Evolutionary conservation across 768 basidiomycete genomes (phyloP), one percentile per base, ranked within the genome.

Genomic region (Rhodotorula sphaerocarpa): DNA sequence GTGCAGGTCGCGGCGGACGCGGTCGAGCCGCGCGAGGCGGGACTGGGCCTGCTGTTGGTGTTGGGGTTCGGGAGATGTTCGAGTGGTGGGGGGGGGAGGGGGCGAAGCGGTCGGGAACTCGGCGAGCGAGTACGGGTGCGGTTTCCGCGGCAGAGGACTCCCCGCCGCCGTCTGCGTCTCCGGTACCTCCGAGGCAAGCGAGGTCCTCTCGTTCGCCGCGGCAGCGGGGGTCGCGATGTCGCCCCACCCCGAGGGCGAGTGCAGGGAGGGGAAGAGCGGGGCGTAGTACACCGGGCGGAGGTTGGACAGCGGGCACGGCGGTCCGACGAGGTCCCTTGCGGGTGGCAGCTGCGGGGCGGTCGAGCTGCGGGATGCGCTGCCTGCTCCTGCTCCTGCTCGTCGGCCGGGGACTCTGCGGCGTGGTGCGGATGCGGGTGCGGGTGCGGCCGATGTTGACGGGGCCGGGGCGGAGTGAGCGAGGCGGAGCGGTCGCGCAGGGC

Each of bases 111-210:
- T 50, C 36, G 64, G 60, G 62, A 71, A 71, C 54, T 71, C 70
- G 55, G 63, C 46, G 56, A 70, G 70, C 20, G 68, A 70, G 64
- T 71, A 71, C 1, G 70, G 70, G 51, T 71, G 70, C 20, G 63
- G 21, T n/a, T 12, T 59, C 21, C 14, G 44, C 25, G 31, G 50
- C 23, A 6, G 31, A 33, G n/a, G n/a, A n/a, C n/a, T n/a, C n/a
- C n/a, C n/a, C n/a, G n/a, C n/a, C n/a, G n/a, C n/a, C n/a, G n/a
- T n/a, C n/a, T n/a, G n/a, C n/a, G n/a, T n/a, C n/a, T n/a, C n/a
- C n/a, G n/a, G n/a, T n/a, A n/a, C n/a, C n/a, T n/a, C n/a, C n/a
- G n/a, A n/a, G n/a, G n/a, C 36, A 39, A 39, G 9, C 36, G 36
- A 9, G 16, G 36, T 16, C 9, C 36, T 16, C 36, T 39, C 36